Evolutionary conservation across 2,329 filamentous ascomycete species (phyloP), one percentile per base, ranked within the genome.

Genomic region (Colletotrichum sojae): DNA sequence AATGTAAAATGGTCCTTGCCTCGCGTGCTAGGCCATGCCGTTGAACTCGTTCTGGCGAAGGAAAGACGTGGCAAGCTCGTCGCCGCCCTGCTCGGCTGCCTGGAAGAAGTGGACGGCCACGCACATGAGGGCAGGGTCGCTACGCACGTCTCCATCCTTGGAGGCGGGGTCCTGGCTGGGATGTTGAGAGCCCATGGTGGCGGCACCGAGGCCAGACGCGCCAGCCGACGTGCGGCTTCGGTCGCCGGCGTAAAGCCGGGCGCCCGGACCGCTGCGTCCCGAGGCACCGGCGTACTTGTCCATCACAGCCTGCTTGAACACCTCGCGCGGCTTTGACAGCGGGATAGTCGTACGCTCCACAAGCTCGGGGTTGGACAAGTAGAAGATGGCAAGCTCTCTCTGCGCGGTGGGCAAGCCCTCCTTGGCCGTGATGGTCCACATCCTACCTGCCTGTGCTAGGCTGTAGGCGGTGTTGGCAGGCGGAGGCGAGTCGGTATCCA

Each of bases 51-150:
- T 84, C 81, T 97, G 93, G 72, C 91, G 88, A 79, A 98, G 83
- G 81, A 95, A 95, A 78, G 91, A 92, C 77, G 90, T 91, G 20
- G 95, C 95, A 73, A 97, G 84, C 76, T 92, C 89, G 78, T 98
- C 95, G 1, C 94, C 94, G n/a, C 94, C 94, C 63, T 88, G 88
- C 74, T 94, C 92, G 45, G 93, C 94, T 73, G 93, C 86, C 82
- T 95, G 94, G 94, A 98, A 98, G 95, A 95, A 98, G 83, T 98
- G 95, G 80, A 97, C 91, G 10, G 95, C 95, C 66, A 97, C 89
- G 75, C 95, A 98, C 93, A 98, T 96, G 49, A 94, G 90, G 62
- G 92, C 92, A 2, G 94, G 93, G 78, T 98, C 94, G 69, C 91
- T 94, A 73, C 94, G 79, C 43, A 88, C 85, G 68, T 88, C 80